Evolutionary conservation across 805 yeast species (phyloP), one percentile per base, ranked within the genome.

Genomic region (Myxozyma neotropica): DNA sequence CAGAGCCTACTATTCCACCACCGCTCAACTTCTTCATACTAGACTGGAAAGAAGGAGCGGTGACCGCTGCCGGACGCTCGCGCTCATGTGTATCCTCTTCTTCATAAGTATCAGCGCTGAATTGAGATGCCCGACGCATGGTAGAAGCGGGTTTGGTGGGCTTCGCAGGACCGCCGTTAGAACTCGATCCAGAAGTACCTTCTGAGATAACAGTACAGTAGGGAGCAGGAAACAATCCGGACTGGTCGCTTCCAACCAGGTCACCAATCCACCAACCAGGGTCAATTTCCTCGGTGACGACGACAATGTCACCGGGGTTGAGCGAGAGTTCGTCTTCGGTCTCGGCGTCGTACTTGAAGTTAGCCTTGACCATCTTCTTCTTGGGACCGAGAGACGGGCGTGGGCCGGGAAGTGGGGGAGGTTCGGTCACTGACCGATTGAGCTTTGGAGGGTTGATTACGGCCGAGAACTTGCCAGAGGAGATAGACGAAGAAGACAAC

Each of bases 261-360:
- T 64, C 68, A 21, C 68, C 68, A 27, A 65, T 57, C 63, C 64
- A 64, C 68, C 68, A 64, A 46, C 67, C 68, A 17, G 65, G 53
- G 49, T 64, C 64, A 27, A 64, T 31, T 47, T 64, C 65, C 23
- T 60, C 63, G 15, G 57, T 58, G 31, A 66, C 69, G 19, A 43
- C 42, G 24, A 67, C 58, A 13, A 59, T 33, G 50, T 64, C 69
- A 29, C 69, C 69, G 7, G 60, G 59, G 38, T 58, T 65, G 33
- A 67, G 53, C 1, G 64, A 45, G 15, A 67, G 55, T 49, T 66
- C 69, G 35, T 66, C 66, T 17, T 56, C 67, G 27, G 57, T 61
- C 43, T 65, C 68, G 23, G 65, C 68, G 13, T 59, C 65, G 51
- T 65, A 59, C 31, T 40, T 35, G 55, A 61, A 54, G 43, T 59